Percentiles rank a stretch among this genome's conserved stretches.
Evolutionary conservation across 2,329 filamentous ascomycete genomes (phyloP).

Genomic region (Colletotrichum orbiculare): DNA sequence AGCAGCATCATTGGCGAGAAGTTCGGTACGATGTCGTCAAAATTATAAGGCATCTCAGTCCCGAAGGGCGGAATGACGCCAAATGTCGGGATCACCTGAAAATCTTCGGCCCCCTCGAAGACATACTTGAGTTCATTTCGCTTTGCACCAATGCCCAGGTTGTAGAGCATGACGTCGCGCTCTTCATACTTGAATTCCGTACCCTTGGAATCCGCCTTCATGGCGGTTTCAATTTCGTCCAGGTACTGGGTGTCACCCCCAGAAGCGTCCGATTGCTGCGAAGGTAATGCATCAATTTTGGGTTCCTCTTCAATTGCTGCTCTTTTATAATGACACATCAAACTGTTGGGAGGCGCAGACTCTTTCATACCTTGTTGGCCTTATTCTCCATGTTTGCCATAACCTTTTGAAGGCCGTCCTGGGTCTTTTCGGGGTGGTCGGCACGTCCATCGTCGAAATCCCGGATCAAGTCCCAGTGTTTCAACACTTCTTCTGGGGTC

Average conservation of each 20-base stretch:
- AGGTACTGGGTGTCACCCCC: constrained; percentile 65
- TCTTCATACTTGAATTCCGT: constrained; percentile 87
- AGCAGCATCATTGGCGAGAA: constrained; percentile 99
- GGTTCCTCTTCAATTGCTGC: constrained; percentile 40
- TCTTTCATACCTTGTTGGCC: constrained; percentile 67
- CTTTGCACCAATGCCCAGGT: constrained; percentile 93
- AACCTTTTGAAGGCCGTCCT: constrained; percentile 80
- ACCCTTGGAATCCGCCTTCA: constrained; percentile 75
- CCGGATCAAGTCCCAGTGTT: constrained; percentile 81
- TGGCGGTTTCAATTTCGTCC: constrained; percentile 79
- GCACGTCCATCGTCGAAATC: constrained; percentile 89
- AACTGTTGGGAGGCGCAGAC: constrained; percentile 6
- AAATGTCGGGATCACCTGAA: constrained; percentile 94
- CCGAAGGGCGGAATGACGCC: constrained; percentile 96
- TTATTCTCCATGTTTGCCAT: constrained; percentile 88
- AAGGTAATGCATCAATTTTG: constrained; percentile 38
- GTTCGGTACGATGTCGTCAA: constrained; percentile 89
- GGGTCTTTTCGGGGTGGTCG: constrained; percentile 84
- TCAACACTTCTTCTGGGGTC: constrained; percentile 84
- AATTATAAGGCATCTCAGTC: constrained; percentile 81
- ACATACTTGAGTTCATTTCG: constrained; percentile 87
- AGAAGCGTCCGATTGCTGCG: constrained; percentile 27
- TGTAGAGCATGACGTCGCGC: constrained; percentile 93
- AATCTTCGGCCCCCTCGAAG: constrained; percentile 90
- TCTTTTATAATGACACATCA: constrained; percentile 32